A percentile compares a stretch with the other conserved stretches of the same genome.
These are phyloP conservation scores for Amauroascus verrucosus DNA, from an alignment of 2,329 filamentous ascomycete genomes.

Conservation along the genomic window DNA sequence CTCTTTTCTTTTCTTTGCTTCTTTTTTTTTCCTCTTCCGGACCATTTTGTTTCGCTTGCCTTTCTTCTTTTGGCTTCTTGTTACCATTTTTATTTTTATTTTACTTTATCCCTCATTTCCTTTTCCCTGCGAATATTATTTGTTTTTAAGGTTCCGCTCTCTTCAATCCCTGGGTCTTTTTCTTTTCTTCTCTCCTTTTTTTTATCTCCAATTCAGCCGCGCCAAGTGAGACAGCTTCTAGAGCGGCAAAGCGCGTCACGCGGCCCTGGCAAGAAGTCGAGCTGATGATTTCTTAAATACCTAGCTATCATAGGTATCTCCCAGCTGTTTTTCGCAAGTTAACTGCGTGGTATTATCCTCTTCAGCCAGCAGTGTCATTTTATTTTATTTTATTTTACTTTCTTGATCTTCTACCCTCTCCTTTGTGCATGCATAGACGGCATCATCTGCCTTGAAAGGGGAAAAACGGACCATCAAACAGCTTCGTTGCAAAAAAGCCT, in stretches of 20 bases:
- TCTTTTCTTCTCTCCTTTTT: background rate
- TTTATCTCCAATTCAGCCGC: conserved; percentile 6
- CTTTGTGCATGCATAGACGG: background rate
- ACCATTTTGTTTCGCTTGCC: background rate
- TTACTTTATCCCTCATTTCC: background rate
- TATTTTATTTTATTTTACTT: background rate
- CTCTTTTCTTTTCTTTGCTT: background rate
- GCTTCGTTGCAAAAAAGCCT: background rate
- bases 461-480: background rate
- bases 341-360: too few species aligned
- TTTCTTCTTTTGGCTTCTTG: background rate
- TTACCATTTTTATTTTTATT: too few species aligned
- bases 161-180: background rate
- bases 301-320: too few species aligned
- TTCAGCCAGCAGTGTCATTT: background rate
- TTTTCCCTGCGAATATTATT: background rate
- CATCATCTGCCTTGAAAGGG: too few species aligned
- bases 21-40: background rate
- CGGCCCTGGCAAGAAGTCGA: conserved; percentile 3
- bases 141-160: background rate
- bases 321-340: too few species aligned
- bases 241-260: conserved; percentile 10
- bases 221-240: conserved; percentile 8
- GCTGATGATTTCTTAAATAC: background rate
- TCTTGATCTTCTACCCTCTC: background rate